Evolutionary conservation across 768 basidiomycete genomes (phyloP), one percentile per base, ranked within the genome.

Genomic region (Kwoniella dendrophila): DNA sequence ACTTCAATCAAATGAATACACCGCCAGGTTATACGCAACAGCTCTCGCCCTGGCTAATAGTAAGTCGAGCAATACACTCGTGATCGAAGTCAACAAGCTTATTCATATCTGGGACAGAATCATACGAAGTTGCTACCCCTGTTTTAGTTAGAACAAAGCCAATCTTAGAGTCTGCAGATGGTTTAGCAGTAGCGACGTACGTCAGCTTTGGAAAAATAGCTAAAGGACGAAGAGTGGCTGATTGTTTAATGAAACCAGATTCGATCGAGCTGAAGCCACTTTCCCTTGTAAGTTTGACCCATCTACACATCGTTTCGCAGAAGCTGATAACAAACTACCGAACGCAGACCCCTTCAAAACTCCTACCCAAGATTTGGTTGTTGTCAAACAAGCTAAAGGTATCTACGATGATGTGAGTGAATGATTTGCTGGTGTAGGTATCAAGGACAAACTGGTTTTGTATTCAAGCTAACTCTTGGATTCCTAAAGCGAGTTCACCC

Each of bases 321-420:
- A 14, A 22, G 20, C 34, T 41, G 26, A 49, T 43, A 43, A 26
- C 30, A 16, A 22, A 29, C 38, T 3, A 29, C 33, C 8, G 26
- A n/a, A n/a, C n/a, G 3, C 34, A 76, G 74, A 74, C 71, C 69
- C 77, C n/a, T 78, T 78, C 77, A 74, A 73, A 67, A 75, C 73
- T 71, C 85, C 86, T 18, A 82, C 85, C 24, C 87, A 87, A 68
- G 85, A 88, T 72, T 81, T 89, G 32, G 80, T 88, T 8, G 81
- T 87, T 36, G 77, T 77, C 45, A 73, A 76, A 68, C 74, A 77
- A 57, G 72, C 68, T 58, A 71, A 75, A 62, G 69, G 64, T 11
- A 66, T 77, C 30, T 78, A 78, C 61, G 74, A 78, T 62, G 70
- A 67, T 29, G 77, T 78, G 49, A 65, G 73, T 58, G 6, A 18